Evolutionary conservation across 2,329 filamentous ascomycete genomes (phyloP).

Genomic region (Aureobasidium sp.): DNA sequence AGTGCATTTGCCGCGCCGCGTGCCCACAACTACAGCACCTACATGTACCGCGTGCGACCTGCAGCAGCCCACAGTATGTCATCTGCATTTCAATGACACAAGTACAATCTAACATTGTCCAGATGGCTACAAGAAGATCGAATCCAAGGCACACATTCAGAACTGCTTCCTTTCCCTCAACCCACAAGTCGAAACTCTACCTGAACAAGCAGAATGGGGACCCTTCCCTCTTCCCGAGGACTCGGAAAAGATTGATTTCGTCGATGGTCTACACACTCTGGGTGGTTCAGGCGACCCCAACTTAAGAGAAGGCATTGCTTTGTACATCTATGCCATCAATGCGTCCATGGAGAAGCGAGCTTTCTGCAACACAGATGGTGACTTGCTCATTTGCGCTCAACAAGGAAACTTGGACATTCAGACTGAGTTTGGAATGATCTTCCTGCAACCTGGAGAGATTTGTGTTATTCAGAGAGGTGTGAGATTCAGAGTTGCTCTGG

Average conservation of each 20-base stretch:
- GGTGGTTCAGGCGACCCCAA: slow-evolving; percentile 46
- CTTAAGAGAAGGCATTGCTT: slow-evolving; percentile 43
- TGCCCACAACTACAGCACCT: slow-evolving; percentile 37
- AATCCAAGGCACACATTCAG: slow-evolving; percentile 27
- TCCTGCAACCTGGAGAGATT: slow-evolving; percentile 34
- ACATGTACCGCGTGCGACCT: slow-evolving; percentile 39
- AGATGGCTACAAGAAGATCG: slow-evolving; percentile 19
- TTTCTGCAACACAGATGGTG: slow-evolving; percentile 40
- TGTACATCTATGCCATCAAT: slow-evolving; percentile 45
- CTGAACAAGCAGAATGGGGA: slow-evolving; percentile 45
- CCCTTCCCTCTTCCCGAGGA: slow-evolving; percentile 34
- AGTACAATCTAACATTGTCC: background rate
- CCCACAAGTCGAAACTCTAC: slow-evolving; percentile 40
- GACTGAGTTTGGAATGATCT: slow-evolving; percentile 35
- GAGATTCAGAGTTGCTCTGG: slow-evolving; percentile 31
- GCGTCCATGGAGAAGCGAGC: slow-evolving; percentile 40
- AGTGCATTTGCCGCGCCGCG: slow-evolving; percentile 39
- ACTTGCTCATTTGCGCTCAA: slow-evolving; percentile 33
- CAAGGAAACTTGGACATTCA: slow-evolving; percentile 33
- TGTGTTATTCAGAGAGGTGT: slow-evolving; percentile 37
- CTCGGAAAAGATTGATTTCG: slow-evolving; percentile 39
- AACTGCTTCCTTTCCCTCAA: slow-evolving; percentile 44
- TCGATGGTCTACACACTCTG: slow-evolving; percentile 44
- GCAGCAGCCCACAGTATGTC: slow-evolving; percentile 35
- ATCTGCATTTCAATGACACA: slow-evolving; percentile 23